Percentiles rank a stretch among this genome's conserved stretches.
phyloP scores from a whole-genome alignment of 306 rosid genomes.

The Begonia loranthoides region DNA sequence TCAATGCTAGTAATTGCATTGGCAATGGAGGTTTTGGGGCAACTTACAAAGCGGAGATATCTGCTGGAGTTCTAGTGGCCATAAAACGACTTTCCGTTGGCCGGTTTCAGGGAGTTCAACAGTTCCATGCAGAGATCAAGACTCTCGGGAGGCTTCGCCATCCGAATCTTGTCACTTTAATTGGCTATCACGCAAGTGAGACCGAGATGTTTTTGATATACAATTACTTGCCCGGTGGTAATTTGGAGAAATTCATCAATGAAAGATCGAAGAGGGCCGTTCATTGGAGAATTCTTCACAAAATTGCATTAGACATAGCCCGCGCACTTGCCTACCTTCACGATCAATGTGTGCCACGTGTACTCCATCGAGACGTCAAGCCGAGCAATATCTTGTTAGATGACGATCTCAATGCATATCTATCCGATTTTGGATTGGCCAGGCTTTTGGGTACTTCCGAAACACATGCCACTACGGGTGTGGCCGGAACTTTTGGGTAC shows the following conservation, averaged over 20 bases:
- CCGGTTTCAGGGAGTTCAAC: constrained; percentile 82
- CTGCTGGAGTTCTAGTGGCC: constrained; percentile 53
- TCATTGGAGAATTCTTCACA: constrained; percentile 88
- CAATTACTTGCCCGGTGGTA: constrained; percentile 82
- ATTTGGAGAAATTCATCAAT: constrained; percentile 77
- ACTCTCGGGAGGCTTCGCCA: constrained; percentile 90
- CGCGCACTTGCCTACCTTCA: constrained; percentile 86
- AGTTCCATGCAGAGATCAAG: constrained; percentile 75
- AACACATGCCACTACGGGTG: constrained; percentile 96
- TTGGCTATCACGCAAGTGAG: constrained; percentile 91
- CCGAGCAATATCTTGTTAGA: constrained; percentile 90
- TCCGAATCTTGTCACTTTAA: constrained; percentile 68
- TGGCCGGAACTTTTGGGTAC: constrained; percentile 92
- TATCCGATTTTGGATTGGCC: constrained; percentile 93
- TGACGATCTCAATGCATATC: constrained; percentile 70
- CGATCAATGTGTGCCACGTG: constrained; percentile 85
- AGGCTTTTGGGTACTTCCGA: constrained; percentile 89
- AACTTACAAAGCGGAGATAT: constrained; percentile 80
- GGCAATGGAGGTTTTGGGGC: constrained; percentile 98
- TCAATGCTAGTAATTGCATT: constrained; percentile 74
- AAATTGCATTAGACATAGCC: constrained; percentile 85
- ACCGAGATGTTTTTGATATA: constrained; percentile 83
- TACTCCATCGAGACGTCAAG: constrained; percentile 87
- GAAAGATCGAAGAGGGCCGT: constrained; percentile 82
- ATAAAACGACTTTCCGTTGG: constrained; percentile 85